Evolutionary conservation across 2,329 filamentous ascomycete species (phyloP).

Genomic region (Phoma herbarum): DNA sequence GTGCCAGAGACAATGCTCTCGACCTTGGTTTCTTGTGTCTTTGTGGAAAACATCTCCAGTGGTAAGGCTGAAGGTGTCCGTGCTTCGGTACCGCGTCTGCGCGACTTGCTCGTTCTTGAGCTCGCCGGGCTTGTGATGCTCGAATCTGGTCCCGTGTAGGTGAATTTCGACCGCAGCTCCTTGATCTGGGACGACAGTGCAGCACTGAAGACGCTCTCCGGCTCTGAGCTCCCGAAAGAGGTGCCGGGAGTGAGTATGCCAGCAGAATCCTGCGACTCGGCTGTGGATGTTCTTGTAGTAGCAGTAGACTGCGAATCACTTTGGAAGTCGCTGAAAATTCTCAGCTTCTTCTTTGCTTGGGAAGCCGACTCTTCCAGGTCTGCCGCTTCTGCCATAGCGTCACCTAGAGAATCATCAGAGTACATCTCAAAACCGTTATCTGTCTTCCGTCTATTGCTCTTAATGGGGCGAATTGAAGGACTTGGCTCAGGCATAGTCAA

Average conservation of each 20-base stretch:
- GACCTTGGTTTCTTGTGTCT: background rate
- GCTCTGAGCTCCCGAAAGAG: conserved; percentile 41
- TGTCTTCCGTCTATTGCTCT: conserved; percentile 41
- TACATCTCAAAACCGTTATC: conserved; percentile 56
- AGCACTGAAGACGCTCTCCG: conserved; percentile 37
- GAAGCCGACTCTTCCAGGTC: conserved; percentile 44
- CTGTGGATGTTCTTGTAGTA: conserved; percentile 34
- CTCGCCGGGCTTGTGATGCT: conserved; percentile 9
- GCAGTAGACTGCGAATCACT: conserved; percentile 43
- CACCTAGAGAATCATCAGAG: conserved; percentile 59
- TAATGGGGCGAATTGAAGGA: conserved; percentile 51
- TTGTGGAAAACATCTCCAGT: conserved; percentile 8
- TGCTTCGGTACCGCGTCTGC: conserved; percentile 21
- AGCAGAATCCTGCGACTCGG: conserved; percentile 38
- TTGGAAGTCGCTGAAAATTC: conserved; percentile 42
- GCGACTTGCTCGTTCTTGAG: conserved; percentile 4
- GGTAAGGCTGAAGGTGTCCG: conserved; percentile 19
- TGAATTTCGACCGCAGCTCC: conserved; percentile 44
- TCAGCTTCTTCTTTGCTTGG: conserved; percentile 45
- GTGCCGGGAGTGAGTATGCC: conserved; percentile 45
- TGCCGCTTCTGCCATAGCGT: conserved; percentile 51
- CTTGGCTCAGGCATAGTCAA: conserved; percentile 49
- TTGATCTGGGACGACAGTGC: conserved; percentile 41
- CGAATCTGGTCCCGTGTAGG: conserved; percentile 29
- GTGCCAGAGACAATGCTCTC: conserved; percentile 21